These are phyloP conservation scores for Stipa capillata DNA, from an alignment of 176 grass and related monocot species.

Conservation along the genomic window DNA sequence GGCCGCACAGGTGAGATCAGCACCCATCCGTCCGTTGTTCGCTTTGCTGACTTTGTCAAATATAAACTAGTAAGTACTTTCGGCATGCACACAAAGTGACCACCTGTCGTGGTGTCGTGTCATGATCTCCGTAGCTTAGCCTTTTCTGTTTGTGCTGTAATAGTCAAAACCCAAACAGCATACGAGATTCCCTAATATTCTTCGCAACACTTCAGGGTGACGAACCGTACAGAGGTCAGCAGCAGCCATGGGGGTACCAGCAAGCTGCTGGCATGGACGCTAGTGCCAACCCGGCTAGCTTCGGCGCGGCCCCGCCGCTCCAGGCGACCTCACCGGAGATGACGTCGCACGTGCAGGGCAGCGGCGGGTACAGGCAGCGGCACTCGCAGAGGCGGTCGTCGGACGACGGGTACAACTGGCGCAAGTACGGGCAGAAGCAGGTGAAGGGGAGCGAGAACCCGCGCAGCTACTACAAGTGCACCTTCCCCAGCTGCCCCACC, in stretches of 20 bases:
- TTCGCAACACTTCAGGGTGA: constrained; percentile 23
- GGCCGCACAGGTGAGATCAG: constrained; percentile 39
- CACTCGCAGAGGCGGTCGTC: constrained; percentile 46
- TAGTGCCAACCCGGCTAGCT: constrained; percentile 13
- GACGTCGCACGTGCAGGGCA: background rate
- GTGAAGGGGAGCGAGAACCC: constrained; percentile 97
- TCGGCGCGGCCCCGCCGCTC: constrained; percentile 18
- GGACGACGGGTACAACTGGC: constrained; percentile 95
- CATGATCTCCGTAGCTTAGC: background rate
- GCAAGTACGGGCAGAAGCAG: constrained; percentile 98
- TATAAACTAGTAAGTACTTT: background rate
- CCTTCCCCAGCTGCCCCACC: constrained; percentile 76
- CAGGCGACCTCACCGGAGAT: constrained; percentile 34
- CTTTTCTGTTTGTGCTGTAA: constrained; percentile 5
- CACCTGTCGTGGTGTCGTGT: background rate
- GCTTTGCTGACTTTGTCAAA: constrained; percentile 29
- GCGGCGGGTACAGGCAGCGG: constrained; percentile 13
- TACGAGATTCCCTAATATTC: constrained; percentile 1
- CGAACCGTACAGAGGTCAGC: constrained; percentile 30
- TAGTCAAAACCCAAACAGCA: background rate
- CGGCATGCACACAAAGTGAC: background rate
- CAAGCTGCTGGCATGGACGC: constrained; percentile 32
- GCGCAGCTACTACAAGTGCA: constrained; percentile 99
- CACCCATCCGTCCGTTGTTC: background rate
- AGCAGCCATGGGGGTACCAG: constrained; percentile 21